phyloP scores from a whole-genome alignment of 495 filamentous ascomycete genomes.

The Neurospora pannonica region DNA sequence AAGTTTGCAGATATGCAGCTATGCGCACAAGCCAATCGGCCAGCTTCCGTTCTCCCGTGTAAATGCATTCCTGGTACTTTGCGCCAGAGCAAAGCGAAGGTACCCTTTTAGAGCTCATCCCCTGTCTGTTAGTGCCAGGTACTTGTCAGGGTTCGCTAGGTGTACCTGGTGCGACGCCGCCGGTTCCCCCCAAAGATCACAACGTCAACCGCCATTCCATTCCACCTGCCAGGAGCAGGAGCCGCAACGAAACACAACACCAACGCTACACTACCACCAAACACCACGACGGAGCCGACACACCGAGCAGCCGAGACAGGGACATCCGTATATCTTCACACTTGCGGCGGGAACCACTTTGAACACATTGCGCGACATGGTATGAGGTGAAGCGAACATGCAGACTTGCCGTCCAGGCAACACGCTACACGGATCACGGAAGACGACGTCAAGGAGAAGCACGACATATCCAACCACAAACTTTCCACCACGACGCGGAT shows the following conservation, averaged over 20 bases:
- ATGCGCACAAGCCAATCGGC: neutral
- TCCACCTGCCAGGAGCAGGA: neutral
- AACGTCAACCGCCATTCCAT: neutral
- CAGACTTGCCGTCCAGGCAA: neutral
- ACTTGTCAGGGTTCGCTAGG: neutral
- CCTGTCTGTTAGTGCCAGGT: neutral
- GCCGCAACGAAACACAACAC: neutral
- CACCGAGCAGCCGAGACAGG: neutral
- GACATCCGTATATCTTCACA: neutral
- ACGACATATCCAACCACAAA: neutral
- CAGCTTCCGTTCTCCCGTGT: neutral
- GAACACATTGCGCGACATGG: constrained; percentile 10
- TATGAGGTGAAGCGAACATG: constrained; percentile 6
- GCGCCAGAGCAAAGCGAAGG: neutral
- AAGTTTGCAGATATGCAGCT: neutral
- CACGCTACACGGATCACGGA: neutral
- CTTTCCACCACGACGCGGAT: neutral
- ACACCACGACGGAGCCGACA: neutral
- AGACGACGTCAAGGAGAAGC: neutral
- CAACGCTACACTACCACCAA: neutral
- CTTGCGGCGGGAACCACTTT: neutral
- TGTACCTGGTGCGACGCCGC: neutral
- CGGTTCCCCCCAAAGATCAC: neutral
- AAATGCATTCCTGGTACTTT: neutral
- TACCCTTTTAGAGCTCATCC: neutral